Evolutionary conservation across 148 eudicot genomes (phyloP), one percentile per base, ranked within the genome.

Genomic region (Vaccinium macrocarpon): DNA sequence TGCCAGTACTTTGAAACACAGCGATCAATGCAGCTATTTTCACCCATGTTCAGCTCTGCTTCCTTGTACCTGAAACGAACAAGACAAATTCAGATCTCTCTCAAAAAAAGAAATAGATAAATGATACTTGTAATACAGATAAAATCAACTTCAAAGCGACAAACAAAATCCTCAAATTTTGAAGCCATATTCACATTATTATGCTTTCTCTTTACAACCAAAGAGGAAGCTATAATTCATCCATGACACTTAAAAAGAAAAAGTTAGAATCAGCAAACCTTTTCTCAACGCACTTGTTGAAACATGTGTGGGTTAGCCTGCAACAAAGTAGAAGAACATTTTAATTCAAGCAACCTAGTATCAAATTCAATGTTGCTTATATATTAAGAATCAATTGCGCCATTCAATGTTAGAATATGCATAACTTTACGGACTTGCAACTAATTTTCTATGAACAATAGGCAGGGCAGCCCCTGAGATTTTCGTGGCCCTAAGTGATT

Each of bases 1-100:
- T 94, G 98, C 94, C 94, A 93, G 82, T 96, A 96, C 86, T 94
- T 96, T 48, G 98, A 93, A 56, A 94, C 98, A 86, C 98, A 93
- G 21, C 98, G 93, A 85, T 96, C 98, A 29, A 96, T 90, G 90
- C 98, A 96, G 50, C 89, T 92, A 85, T 89, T 96, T 90, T 96
- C 98, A 81, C 95, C 98, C 92, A 95, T 93, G 87, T 92, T 89
- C 53, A 95, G 87, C 87, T 93, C 98, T 55, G 92, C 83, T 35
- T 95, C 98, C 89, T 94, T 95, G 92, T 92, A 95, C 91, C 98
- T 94, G 88, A 79, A 88, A 86, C 32, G 68, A 32, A n/a, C 10
- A 25, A 38, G 35, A 55, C 7, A 80, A 6, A 51, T 21, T 18
- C 53, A 16, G 25, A 70, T 50, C 6, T 32, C 77, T 78, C 46